Percentiles rank a stretch among this genome's conserved stretches.
Conservation (phyloP, 257 asterid genomes). For the Gentiana straminea region DNA sequence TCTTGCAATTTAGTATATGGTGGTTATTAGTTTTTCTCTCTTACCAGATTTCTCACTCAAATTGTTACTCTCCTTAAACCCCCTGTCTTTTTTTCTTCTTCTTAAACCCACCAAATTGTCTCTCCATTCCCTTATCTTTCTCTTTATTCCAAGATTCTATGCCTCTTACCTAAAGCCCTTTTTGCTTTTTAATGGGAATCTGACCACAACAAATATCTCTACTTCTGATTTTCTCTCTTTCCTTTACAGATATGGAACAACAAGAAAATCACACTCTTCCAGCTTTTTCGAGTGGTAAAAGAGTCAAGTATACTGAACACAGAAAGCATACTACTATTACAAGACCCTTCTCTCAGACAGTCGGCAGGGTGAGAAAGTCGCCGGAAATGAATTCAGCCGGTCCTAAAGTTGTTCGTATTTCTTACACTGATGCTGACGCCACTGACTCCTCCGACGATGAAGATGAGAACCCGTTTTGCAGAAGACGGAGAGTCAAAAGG, state of each 20-base stretch:
- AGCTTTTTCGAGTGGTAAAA: conserved; percentile 20
- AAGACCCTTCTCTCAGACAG: neutral
- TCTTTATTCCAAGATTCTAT: conserved; percentile 44
- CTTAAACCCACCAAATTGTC: neutral
- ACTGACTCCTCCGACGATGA: conserved; percentile 85
- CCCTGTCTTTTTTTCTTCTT: neutral
- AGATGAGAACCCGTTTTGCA: conserved; percentile 18
- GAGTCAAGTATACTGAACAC: conserved; percentile 59
- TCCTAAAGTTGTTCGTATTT: conserved; percentile 44
- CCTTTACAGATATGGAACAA: conserved; percentile 10
- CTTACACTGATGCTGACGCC: conserved; percentile 73
- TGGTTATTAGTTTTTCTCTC: too few relatives aligned
- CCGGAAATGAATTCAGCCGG: conserved; percentile 10
- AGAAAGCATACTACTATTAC: conserved; percentile 30
- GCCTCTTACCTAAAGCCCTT: conserved; percentile 14
- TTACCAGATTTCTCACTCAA: too few relatives aligned
- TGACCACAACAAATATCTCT: conserved; percentile 18
- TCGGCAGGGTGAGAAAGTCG: conserved; percentile 16
- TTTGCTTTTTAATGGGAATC: conserved; percentile 58
- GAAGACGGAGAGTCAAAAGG: conserved; percentile 33
- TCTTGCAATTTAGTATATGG: too few relatives aligned
- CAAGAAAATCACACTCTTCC: conserved; percentile 13
- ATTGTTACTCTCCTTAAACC: conserved; percentile 1
- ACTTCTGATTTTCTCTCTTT: neutral
- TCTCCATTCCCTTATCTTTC: conserved; percentile 33